Conservation (phyloP, 2,329 filamentous ascomycete species). For the Claviceps humidiphila region DNA sequence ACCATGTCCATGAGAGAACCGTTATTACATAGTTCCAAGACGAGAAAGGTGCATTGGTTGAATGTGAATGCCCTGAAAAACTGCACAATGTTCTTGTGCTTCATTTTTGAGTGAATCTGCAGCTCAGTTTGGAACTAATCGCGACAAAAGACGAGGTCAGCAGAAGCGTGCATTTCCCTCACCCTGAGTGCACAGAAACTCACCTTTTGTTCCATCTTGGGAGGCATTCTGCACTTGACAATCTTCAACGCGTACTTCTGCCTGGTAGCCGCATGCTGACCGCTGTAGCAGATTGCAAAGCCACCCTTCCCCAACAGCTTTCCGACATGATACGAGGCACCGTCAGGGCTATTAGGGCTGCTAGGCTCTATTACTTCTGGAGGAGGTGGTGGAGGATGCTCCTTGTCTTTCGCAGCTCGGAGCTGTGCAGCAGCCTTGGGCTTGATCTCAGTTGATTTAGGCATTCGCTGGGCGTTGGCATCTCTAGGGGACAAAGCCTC, state of each 20-base stretch:
- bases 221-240: slow-evolving; percentile 69
- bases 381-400: slow-evolving; percentile 53
- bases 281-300: slow-evolving; percentile 71
- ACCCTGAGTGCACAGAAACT: slow-evolving; percentile 4
- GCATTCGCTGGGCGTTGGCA: slow-evolving; percentile 45
- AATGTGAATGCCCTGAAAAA: slow-evolving; percentile 92
- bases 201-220: slow-evolving; percentile 77
- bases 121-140: slow-evolving; percentile 64
- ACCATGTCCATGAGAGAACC: slow-evolving; percentile 97
- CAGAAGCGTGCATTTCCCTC: no score
- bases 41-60: slow-evolving; percentile 78
- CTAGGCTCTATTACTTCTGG: slow-evolving; percentile 46
- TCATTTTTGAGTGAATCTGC: slow-evolving; percentile 97
- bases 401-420: slow-evolving; percentile 49
- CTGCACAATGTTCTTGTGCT: slow-evolving; percentile 87
- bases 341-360: slow-evolving; percentile 55
- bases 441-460: slow-evolving; percentile 36
- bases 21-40: slow-evolving; percentile 88
- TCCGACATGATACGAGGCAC: slow-evolving; percentile 60
- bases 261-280: slow-evolving; percentile 50
- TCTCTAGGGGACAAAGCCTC: slow-evolving; percentile 54
- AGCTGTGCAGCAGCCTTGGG: slow-evolving; percentile 37
- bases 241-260: slow-evolving; percentile 68
- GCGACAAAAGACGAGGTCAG: not conserved
- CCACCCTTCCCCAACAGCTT: slow-evolving; percentile 67